Evolutionary conservation across 805 yeast species (phyloP).

Genomic region (Starmerella stigmatis): DNA sequence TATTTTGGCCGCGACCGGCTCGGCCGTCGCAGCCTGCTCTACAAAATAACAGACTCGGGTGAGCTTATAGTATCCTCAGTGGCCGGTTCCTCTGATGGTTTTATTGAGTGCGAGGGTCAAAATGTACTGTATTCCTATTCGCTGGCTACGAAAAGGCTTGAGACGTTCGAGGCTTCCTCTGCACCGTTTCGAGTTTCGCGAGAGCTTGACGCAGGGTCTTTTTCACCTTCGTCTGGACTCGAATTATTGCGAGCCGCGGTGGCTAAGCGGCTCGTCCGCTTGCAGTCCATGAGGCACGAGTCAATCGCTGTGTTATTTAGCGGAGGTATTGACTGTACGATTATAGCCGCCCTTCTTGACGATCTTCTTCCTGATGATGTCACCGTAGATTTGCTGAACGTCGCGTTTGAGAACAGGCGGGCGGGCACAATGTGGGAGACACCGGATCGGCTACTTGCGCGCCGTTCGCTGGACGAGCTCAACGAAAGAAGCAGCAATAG

Average conservation of each 20-base stretch:
- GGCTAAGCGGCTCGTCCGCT: constrained; percentile 13
- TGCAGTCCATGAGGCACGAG: constrained; percentile 12
- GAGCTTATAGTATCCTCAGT: constrained; percentile 17
- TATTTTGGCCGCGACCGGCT: constrained; percentile 77
- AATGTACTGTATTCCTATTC: constrained; percentile 18
- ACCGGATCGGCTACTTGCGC: constrained; percentile 75
- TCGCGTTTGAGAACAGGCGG: constrained; percentile 85
- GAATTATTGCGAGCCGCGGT: constrained; percentile 17
- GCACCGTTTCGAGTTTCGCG: background rate
- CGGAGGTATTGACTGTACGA: constrained; percentile 91
- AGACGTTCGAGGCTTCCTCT: background rate
- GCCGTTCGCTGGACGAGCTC: constrained; percentile 49
- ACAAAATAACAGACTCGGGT: constrained; percentile 25
- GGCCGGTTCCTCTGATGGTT: constrained; percentile 12
- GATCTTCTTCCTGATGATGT: constrained; percentile 21
- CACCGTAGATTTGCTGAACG: constrained; percentile 69
- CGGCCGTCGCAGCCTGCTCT: constrained; percentile 72
- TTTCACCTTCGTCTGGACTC: background rate
- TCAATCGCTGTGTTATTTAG: constrained; percentile 62
- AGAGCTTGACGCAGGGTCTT: background rate
- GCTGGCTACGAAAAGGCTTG: background rate
- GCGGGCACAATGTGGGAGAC: constrained; percentile 49
- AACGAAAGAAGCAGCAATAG: constrained; percentile 33
- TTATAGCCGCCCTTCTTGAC: constrained; percentile 45
- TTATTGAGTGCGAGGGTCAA: constrained; percentile 22